Evolutionary conservation across 805 yeast genomes (phyloP), one percentile per base, ranked within the genome.

Genomic region (Hanseniaspora nectarophila): DNA sequence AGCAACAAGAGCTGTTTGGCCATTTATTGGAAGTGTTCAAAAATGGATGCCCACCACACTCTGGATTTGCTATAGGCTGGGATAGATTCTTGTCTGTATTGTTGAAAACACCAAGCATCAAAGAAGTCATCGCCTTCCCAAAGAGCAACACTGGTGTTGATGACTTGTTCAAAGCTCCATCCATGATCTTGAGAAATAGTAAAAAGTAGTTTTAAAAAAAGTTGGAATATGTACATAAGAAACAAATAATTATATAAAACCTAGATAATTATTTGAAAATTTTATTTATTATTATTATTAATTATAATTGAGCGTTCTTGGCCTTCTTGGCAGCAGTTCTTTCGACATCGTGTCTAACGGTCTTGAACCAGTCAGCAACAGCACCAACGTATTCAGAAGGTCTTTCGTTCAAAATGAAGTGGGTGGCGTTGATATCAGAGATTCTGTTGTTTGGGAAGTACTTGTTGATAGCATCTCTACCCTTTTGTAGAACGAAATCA

Each of bases 1-100:
- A 16, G 3, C 52, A 48, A 20, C 10, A 32, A 32, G 62, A 64
- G 33, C 69, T 87, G 8, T 92, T 92, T 69, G 95, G 95, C 0
- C 99, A 92, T 67, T 70, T 92, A 38, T 70, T 92, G 31, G 70
- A 73, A 38, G 96, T 96, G 0, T 76, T 92, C 52, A 77, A 77
- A 23, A 78, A 84, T 68, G 98, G 98, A 1, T 87, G 97, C 61
- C 99, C 99, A 1, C 99, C 99, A 0, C 99, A 92, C 67, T 96
- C 97, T 2, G 99, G 99, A 0, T 71, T 92, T 35, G 99, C 98
- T 0, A 72, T 92, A 33, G 99, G 98, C 0, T 85, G 92, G 58
- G 99, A 92, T 64, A 71, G 99, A 56, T 70, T 92, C 72, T 81
- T 94, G 60, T 92, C 98, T 0, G 87, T 90, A 90, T 63, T 90